These are phyloP conservation scores for Trichomonas gallinae DNA, from an alignment of 208 protist genomes.

Conservation along the genomic window DNA sequence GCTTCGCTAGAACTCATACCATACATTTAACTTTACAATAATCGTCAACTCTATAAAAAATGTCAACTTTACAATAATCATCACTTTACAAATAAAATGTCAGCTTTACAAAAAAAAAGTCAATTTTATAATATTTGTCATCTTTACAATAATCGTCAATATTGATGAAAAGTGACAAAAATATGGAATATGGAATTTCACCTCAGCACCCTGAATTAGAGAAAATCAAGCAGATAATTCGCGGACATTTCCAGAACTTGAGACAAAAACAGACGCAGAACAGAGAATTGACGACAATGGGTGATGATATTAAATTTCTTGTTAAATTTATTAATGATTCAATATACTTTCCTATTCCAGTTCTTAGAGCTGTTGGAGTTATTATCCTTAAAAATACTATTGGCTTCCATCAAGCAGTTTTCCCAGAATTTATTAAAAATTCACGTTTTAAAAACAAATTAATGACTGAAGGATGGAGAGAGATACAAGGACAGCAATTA, in stretches of 20 bases:
- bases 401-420: neutral
- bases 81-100: no score
- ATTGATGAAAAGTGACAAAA: no score
- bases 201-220: neutral
- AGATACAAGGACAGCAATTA: neutral
- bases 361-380: neutral
- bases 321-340: neutral
- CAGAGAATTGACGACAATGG: neutral
- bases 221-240: neutral
- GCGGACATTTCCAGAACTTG: neutral
- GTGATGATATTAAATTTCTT: neutral
- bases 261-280: neutral
- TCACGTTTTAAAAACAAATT: neutral
- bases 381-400: neutral
- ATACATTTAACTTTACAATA: neutral
- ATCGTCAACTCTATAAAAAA: neutral
- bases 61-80: no score
- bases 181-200: no score
- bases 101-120: no score
- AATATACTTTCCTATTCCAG: neutral
- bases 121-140: no score
- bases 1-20: neutral
- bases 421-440: neutral
- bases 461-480: neutral
- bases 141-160: neutral